Percentiles rank a stretch among this genome's conserved stretches.
Evolutionary conservation across 108 stramenopile genomes (phyloP).

Genomic region (Cylindrotheca fusiformis): DNA sequence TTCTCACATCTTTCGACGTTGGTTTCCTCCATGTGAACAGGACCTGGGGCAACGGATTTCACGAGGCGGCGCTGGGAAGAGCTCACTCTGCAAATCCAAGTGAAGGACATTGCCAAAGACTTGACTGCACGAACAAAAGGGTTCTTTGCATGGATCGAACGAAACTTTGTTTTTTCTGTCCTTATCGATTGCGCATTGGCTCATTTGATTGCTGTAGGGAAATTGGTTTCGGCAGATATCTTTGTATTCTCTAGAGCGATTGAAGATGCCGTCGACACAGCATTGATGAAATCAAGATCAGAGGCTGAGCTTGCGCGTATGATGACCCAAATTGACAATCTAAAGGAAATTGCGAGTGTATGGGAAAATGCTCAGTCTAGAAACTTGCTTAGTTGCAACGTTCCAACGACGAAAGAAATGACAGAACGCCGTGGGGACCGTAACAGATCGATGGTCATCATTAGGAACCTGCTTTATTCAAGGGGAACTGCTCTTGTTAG

Average conservation of each 20-base stretch:
- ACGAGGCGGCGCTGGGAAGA: slow-evolving; percentile 75
- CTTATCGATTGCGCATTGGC: slow-evolving; percentile 88
- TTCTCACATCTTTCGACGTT: background rate
- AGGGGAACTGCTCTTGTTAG: slow-evolving; percentile 72
- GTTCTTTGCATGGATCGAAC: slow-evolving; percentile 76
- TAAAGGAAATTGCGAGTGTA: slow-evolving; percentile 52
- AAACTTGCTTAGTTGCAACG: slow-evolving; percentile 54
- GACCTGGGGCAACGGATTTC: slow-evolving; percentile 61
- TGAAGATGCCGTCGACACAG: slow-evolving; percentile 84
- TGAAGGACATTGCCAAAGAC: slow-evolving; percentile 53
- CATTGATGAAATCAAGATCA: slow-evolving; percentile 73
- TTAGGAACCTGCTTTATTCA: slow-evolving; percentile 67
- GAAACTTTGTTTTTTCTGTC: slow-evolving; percentile 79
- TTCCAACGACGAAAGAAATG: slow-evolving; percentile 14
- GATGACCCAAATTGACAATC: slow-evolving; percentile 73
- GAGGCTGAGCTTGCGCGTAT: slow-evolving; percentile 84
- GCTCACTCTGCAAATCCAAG: slow-evolving; percentile 69
- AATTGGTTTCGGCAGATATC: slow-evolving; percentile 72
- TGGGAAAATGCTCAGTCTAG: slow-evolving; percentile 60
- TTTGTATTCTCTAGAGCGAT: slow-evolving; percentile 86
- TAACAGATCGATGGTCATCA: slow-evolving; percentile 30
- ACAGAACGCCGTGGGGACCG: slow-evolving; percentile 1
- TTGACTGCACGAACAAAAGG: slow-evolving; percentile 60
- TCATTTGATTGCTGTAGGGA: slow-evolving; percentile 66
- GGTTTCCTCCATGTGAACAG: slow-evolving; percentile 5